These are phyloP conservation scores for Epichloe elymi DNA, from an alignment of 2,329 filamentous ascomycete species.

Conservation along the genomic window DNA sequence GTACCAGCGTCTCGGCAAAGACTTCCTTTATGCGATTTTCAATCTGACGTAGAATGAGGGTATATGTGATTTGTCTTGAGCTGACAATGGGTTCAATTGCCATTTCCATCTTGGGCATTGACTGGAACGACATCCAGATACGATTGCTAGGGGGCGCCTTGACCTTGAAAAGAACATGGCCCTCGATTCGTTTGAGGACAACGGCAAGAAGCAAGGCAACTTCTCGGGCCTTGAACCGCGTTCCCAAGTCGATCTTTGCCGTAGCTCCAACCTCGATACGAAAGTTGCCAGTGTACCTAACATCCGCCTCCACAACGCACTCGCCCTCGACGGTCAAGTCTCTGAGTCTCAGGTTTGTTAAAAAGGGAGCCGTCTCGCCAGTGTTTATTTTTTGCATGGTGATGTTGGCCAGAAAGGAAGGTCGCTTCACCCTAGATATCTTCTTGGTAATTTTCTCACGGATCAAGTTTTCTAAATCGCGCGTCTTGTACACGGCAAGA, in stretches of 20 bases:
- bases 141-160: slow-evolving; percentile 97
- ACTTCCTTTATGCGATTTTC: slow-evolving; percentile 93
- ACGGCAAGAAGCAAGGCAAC: slow-evolving; percentile 82
- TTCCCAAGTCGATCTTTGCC: slow-evolving; percentile 78
- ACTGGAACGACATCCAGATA: slow-evolving; percentile 89
- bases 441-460: slow-evolving; percentile 87
- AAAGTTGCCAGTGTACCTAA: slow-evolving; percentile 82
- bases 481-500: slow-evolving; percentile 73
- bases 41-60: slow-evolving; percentile 80
- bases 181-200: slow-evolving; percentile 71
- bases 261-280: slow-evolving; percentile 85
- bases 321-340: slow-evolving; percentile 89
- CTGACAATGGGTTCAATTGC: slow-evolving; percentile 93
- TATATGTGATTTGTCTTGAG: slow-evolving; percentile 89
- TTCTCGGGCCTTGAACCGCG: slow-evolving; percentile 78
- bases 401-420: slow-evolving; percentile 76
- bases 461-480: slow-evolving; percentile 66
- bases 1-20: slow-evolving; percentile 78
- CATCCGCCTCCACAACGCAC: slow-evolving; percentile 71
- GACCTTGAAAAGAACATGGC: slow-evolving; percentile 72
- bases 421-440: slow-evolving; percentile 85
- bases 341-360: slow-evolving; percentile 77
- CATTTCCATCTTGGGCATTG: slow-evolving; percentile 88
- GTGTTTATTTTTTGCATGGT: slow-evolving; percentile 72
- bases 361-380: slow-evolving; percentile 73